Percentiles rank a stretch among this genome's conserved stretches.
phyloP scores from a whole-genome alignment of 495 filamentous ascomycete species.

The Hapsidospora chrysogenum region DNA sequence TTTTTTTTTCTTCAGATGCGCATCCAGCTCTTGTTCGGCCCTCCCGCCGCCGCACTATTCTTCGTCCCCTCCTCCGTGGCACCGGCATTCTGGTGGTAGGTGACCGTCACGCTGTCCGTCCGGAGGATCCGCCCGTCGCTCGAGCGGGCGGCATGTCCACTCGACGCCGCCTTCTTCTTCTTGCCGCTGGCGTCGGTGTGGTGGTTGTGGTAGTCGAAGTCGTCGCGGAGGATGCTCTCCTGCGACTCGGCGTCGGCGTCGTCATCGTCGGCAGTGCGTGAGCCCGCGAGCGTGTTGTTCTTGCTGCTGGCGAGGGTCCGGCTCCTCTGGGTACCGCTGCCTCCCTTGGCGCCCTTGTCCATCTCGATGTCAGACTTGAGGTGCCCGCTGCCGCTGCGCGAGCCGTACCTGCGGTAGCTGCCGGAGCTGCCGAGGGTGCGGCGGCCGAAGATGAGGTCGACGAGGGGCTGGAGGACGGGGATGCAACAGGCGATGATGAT shows the following conservation, averaged over 20 bases:
- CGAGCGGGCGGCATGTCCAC: background rate
- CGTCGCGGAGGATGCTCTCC: background rate
- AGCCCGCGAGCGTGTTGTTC: background rate
- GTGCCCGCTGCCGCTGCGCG: background rate
- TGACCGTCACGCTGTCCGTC: background rate
- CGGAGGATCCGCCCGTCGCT: background rate
- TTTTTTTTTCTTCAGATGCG: no score
- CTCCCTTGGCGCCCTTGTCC: background rate
- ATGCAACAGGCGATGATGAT: conserved; percentile 33
- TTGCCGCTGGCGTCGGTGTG: background rate
- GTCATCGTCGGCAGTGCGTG: background rate
- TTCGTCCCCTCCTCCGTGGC: no score
- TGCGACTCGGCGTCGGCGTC: background rate
- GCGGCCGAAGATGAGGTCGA: conserved; percentile 14
- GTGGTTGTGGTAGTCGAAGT: background rate
- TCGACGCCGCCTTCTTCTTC: background rate
- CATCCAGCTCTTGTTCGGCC: no score
- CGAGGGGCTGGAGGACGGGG: conserved; percentile 25
- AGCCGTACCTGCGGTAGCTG: background rate
- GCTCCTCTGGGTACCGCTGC: background rate
- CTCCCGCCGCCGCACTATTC: no score
- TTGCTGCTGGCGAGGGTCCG: background rate
- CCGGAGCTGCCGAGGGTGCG: background rate
- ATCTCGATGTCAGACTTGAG: background rate
- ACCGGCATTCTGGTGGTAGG: background rate